Evolutionary conservation across 176 grass and related monocot genomes (phyloP).

Genomic region (Raddia guianensis): DNA sequence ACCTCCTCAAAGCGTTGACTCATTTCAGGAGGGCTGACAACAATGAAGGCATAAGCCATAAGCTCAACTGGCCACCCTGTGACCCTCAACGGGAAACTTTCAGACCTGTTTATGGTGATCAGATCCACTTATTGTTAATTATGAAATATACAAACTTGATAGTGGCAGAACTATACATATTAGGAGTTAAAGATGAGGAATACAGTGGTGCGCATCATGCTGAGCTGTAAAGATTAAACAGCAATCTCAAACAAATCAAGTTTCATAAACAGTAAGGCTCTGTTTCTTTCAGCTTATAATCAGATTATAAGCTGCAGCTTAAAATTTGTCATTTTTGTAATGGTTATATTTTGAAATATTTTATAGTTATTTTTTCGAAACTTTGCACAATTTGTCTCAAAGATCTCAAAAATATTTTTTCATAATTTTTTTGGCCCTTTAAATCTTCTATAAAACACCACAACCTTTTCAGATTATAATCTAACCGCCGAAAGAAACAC

Average conservation of each 20-base stretch:
- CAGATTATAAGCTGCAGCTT: too few relatives aligned
- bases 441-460: too few relatives aligned
- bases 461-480: too few relatives aligned
- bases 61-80: conserved; percentile 96
- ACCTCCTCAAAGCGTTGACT: conserved; percentile 76
- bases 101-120: conserved; percentile 53
- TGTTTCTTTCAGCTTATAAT: too few relatives aligned
- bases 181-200: conserved; percentile 26
- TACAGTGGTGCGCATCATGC: conserved; percentile 5
- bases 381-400: too few relatives aligned
- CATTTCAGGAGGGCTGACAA: conserved; percentile 85
- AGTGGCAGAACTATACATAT: conserved; percentile 21
- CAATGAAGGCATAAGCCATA: conserved; percentile 92
- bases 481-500: too few relatives aligned
- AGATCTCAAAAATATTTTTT: too few relatives aligned
- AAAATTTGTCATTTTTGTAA: too few relatives aligned
- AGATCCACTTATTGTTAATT: conserved; percentile 42
- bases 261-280: not conserved
- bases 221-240: not conserved
- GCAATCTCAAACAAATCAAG: not conserved
- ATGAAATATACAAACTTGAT: conserved; percentile 2
- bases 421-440: too few relatives aligned
- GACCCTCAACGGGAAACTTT: conserved; percentile 88
- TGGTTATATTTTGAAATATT: too few relatives aligned
- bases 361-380: too few relatives aligned